Conservation (phyloP, 1,284 basidiomycete genomes). For the Inonotus obliquus region DNA sequence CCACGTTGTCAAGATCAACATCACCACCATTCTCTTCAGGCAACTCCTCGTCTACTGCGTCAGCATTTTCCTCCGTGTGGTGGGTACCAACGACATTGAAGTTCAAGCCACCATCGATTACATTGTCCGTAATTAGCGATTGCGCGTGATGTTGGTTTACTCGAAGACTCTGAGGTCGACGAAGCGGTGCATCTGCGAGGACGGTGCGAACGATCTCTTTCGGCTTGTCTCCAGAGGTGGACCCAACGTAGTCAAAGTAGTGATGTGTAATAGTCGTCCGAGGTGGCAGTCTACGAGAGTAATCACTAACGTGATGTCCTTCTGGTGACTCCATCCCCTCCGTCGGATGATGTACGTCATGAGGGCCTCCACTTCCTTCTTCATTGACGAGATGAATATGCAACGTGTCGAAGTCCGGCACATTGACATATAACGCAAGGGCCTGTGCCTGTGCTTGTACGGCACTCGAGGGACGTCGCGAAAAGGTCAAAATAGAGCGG, state of each 20-base stretch:
- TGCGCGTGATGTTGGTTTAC: background rate
- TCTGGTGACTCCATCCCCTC: background rate
- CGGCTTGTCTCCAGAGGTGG: background rate
- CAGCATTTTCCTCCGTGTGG: background rate
- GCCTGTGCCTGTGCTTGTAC: background rate
- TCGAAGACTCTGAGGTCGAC: conserved; percentile 3
- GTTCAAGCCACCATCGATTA: background rate
- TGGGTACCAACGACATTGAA: background rate
- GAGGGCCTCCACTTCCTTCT: background rate
- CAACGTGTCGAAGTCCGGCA: background rate
- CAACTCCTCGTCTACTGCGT: background rate
- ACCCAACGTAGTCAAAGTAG: conserved; percentile 6
- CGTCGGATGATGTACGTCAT: background rate
- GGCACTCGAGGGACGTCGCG: background rate
- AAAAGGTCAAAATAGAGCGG: conserved; percentile 13
- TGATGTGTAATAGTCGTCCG: conserved; percentile 15
- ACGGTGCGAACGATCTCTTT: conserved; percentile 6
- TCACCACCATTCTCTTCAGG: background rate
- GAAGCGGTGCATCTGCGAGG: conserved; percentile 11
- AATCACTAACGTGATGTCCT: background rate
- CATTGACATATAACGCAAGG: background rate
- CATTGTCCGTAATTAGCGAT: background rate
- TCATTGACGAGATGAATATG: background rate
- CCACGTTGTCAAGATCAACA: background rate
- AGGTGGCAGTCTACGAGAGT: background rate